A percentile compares a stretch with the other conserved stretches of the same genome.
Conservation (phyloP, 2,329 filamentous ascomycete genomes). For the Paracoccidioides brasiliensis region DNA sequence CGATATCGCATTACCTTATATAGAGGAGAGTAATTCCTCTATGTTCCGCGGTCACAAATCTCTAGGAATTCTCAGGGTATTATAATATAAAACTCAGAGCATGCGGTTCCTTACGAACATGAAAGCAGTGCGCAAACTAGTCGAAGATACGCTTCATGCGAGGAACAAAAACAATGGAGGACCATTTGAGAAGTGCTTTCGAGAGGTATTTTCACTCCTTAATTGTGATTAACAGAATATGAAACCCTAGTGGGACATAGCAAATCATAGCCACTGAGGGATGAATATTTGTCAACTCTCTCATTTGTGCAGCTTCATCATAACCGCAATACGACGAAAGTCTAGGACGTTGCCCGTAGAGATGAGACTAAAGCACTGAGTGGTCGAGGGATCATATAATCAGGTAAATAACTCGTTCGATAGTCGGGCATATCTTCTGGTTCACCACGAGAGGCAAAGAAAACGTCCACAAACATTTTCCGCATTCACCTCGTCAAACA, state of each 20-base stretch:
- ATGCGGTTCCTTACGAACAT: too few relatives aligned
- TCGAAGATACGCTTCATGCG: not conserved
- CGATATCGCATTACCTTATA: too few relatives aligned
- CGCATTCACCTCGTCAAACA: conserved; percentile 15
- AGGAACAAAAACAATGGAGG: not conserved
- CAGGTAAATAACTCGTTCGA: not conserved
- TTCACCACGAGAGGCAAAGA: not conserved
- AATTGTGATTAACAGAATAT: not conserved
- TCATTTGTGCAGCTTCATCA: not conserved
- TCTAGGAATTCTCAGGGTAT: too few relatives aligned
- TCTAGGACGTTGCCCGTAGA: not conserved
- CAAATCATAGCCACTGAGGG: not conserved
- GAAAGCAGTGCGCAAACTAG: not conserved
- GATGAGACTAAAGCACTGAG: not conserved
- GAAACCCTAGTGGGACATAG: not conserved
- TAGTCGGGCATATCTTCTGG: not conserved
- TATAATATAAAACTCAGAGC: too few relatives aligned
- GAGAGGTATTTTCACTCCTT: not conserved
- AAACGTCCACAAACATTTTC: not conserved
- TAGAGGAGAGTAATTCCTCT: too few relatives aligned
- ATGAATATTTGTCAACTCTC: not conserved
- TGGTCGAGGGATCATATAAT: too few relatives aligned
- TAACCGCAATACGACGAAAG: not conserved
- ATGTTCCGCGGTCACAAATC: too few relatives aligned
- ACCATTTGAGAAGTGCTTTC: not conserved